Evolutionary conservation across 2,329 filamentous ascomycete species (phyloP), one percentile per base, ranked within the genome.

Genomic region (Ceratocystis huliohia): DNA sequence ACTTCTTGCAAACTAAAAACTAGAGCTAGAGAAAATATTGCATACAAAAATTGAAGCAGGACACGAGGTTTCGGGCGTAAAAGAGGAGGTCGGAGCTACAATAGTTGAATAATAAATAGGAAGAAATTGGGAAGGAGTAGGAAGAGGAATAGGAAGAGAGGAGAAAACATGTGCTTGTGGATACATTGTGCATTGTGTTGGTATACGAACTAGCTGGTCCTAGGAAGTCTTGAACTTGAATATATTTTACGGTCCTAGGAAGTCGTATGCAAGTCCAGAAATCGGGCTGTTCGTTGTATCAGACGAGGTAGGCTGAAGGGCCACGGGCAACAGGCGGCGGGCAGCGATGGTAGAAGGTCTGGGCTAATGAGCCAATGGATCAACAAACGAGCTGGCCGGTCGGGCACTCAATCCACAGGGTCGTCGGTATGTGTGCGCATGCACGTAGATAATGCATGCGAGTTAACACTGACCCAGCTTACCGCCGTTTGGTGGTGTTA

Each of bases 81-180:
- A 50, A 22, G 46, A 50, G 17, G 20, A 17, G 17, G 46, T 20
- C 17, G 46, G 22, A 22, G 46, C 37, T 41, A 41, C 7, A 50
- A 22, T 13, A 37, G 7, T 3, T 13, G 10, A 3, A 13, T 10
- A 41, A 41, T 15, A 5, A 22, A 41, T 41, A 4, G 37, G 37
- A 13, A 41, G 37, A 41, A 41, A 13, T 15, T 15, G 25, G 15
- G 15, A 28, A 30, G 46, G 46, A 50, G 53, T 15, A 57, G 53
- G 53, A 33, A 15, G 25, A 28, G 22, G 53, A 57, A 22, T 22
- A 57, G 53, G 53, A n/a, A 22, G 53, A 28, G 53, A 30, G 8
- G 4, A 30, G 10, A 57, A 17, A 57, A 57, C 53, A 57, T 57
- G 53, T 57, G 53, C 5, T 57, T 57, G 53, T 57, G 53, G 53